Conservation (phyloP, 495 filamentous ascomycete species). For the Penicillium ochrochloron region DNA sequence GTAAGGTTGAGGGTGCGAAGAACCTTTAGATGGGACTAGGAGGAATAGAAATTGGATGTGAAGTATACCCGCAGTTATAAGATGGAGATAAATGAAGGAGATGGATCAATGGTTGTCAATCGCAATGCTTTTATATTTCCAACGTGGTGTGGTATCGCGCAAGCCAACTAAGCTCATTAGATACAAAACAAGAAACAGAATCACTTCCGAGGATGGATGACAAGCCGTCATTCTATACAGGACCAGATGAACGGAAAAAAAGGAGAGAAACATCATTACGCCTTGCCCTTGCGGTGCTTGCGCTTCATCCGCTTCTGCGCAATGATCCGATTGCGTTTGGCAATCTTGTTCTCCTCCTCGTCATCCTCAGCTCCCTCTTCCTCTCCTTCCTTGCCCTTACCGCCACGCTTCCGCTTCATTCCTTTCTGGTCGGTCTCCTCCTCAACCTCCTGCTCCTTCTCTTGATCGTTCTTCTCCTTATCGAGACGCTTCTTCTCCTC, state of each 20-base stretch:
- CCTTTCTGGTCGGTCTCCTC: slow-evolving; percentile 30
- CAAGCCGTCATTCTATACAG: slow-evolving; percentile 25
- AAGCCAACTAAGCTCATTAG: slow-evolving; percentile 19
- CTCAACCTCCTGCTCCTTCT: slow-evolving; percentile 30
- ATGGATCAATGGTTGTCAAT: slow-evolving; percentile 13
- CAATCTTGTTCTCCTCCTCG: slow-evolving; percentile 58
- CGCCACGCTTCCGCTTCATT: slow-evolving; percentile 47
- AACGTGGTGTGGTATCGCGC: slow-evolving; percentile 29
- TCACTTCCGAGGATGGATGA: slow-evolving; percentile 3
- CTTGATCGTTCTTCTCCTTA: slow-evolving; percentile 27
- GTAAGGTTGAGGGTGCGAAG: slow-evolving; percentile 63
- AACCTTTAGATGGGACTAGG: slow-evolving; percentile 31
- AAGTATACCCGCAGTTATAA: slow-evolving; percentile 20
- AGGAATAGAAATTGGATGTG: background rate
- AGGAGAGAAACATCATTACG: slow-evolving; percentile 19
- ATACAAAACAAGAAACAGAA: slow-evolving; percentile 5
- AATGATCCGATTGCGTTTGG: slow-evolving; percentile 68
- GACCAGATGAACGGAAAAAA: slow-evolving; percentile 5
- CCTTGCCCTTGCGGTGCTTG: slow-evolving; percentile 51
- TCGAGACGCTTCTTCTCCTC: slow-evolving; percentile 61
- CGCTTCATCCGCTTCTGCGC: slow-evolving; percentile 68
- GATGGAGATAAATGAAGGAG: slow-evolving; percentile 2
- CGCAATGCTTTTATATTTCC: slow-evolving; percentile 31
- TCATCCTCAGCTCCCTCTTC: slow-evolving; percentile 35
- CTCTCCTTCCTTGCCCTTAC: slow-evolving; percentile 30